Base-by-base conservation (phyloP, 2,329 filamentous ascomycete species). In the Paecilomyces variotii region DNA sequence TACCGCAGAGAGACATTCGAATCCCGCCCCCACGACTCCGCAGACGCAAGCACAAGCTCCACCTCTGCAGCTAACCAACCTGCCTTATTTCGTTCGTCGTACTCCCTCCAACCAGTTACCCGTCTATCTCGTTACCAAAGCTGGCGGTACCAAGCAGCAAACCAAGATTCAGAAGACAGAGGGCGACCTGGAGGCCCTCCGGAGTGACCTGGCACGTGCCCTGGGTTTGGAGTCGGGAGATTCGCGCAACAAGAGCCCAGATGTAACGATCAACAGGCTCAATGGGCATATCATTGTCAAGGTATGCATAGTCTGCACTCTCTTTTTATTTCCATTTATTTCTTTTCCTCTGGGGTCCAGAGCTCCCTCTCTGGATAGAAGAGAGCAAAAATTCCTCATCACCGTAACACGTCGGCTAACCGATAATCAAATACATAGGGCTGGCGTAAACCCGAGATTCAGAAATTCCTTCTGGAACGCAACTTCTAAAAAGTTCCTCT, bases 141-240 rank as follows among this genome's bases (percentile, higher is more conserved):
- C 85, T 11, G 91, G 91, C 56, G 90, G 90, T 12, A 94, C 89
- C 63, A 80, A 86, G 69, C 84, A 86, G 67, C 76, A 89, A 67
- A 95, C 93, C 4, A 74, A 84, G 58, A 76, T 99, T 58, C 88
- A 91, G 72, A 91, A 89, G 74, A 82, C 93, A 55, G 85, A 90
- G 59, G 94, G 94, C 14, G 83, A 96, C 70, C 68, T 85, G 55
- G 73, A 78, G 32, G 82, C 78, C 2, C 71, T 97, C 63, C 80
- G 84, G 61, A 74, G 81, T 35, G 87, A 91, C 65, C 70, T 97
- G 58, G 76, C 79, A 39, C 69, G 75, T 24, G 81, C 79, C 10
- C 72, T 96, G 61, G 75, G 79, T 1, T 68, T 93, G 50, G 74
- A 81, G 26, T 61, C 67, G 70, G 79, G 55, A 77, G 82, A 77